Conservation (phyloP, 169 alveolate genomes). For the Cryptosporidium baileyi region DNA sequence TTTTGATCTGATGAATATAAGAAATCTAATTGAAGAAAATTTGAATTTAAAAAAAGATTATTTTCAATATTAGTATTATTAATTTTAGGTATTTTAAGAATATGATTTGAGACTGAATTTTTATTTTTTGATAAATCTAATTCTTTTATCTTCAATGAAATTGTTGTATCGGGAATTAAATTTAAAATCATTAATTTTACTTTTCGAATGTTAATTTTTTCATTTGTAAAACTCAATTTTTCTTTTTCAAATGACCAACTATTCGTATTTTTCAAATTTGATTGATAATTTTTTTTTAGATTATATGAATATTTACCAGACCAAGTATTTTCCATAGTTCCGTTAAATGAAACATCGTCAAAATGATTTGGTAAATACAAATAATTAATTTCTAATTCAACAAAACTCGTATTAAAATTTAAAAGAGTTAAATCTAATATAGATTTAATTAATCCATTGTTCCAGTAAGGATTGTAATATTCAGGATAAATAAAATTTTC, state of each 20-base stretch:
- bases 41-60: no score
- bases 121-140: not conserved
- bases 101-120: conserved; percentile 8
- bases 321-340: not conserved
- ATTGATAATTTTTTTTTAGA: not conserved
- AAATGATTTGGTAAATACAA: not conserved
- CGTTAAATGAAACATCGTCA: not conserved
- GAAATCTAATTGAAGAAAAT: no score
- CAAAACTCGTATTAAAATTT: not conserved
- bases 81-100: conserved; percentile 22
- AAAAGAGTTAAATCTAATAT: not conserved
- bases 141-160: not conserved
- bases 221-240: not conserved
- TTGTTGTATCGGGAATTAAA: conserved; percentile 54
- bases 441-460: conserved; percentile 6
- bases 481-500: conserved; percentile 4
- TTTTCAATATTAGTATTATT: no score
- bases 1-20: no score
- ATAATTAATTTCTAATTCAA: conserved; percentile 5
- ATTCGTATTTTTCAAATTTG: not conserved
- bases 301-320: not conserved
- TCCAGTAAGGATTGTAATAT: conserved; percentile 38
- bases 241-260: conserved; percentile 8
- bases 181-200: conserved; percentile 24
- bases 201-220: not conserved